Conservation (phyloP, 106 monocot species). For the Dendrobium chrysotoxum region DNA sequence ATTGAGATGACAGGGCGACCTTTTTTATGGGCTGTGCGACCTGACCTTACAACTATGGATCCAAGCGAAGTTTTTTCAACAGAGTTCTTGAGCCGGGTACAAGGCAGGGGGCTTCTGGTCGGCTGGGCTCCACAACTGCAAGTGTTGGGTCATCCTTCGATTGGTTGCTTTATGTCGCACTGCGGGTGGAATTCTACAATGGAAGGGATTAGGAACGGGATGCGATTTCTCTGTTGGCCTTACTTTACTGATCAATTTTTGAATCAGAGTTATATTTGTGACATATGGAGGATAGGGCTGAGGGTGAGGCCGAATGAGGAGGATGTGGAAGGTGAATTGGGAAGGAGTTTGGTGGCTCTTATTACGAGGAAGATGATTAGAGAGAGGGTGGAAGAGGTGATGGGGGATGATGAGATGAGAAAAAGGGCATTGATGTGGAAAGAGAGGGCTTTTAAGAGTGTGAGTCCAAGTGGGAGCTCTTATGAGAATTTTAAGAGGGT, state of each 20-base stretch:
- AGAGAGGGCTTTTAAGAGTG: not conserved
- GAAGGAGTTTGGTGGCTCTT: not conserved
- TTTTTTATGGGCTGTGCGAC: slow-evolving; percentile 30
- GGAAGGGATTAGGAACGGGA: slow-evolving; percentile 27
- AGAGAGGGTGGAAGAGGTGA: not conserved
- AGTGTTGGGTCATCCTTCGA: slow-evolving; percentile 23
- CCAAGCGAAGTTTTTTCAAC: slow-evolving; percentile 7
- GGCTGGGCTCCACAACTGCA: slow-evolving; percentile 29
- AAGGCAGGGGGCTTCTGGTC: slow-evolving; percentile 11
- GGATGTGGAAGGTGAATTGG: no score
- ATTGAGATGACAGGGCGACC: slow-evolving; percentile 28
- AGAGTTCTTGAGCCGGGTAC: slow-evolving; percentile 5
- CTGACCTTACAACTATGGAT: not conserved
- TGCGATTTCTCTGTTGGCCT: slow-evolving; percentile 35
- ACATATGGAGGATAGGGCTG: slow-evolving; percentile 21
- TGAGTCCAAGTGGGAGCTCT: not conserved
- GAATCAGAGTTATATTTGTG: slow-evolving; percentile 31
- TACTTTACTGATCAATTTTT: slow-evolving; percentile 29
- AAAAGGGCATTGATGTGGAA: not conserved
- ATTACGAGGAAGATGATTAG: not conserved
- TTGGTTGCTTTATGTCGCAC: slow-evolving; percentile 24
- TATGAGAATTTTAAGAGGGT: not conserved
- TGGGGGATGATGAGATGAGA: not conserved
- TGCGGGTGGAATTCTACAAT: slow-evolving; percentile 32
- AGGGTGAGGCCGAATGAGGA: not conserved